Evolutionary conservation across 495 filamentous ascomycete genomes (phyloP).

Genomic region (Amphirosellinia nigrospora): DNA sequence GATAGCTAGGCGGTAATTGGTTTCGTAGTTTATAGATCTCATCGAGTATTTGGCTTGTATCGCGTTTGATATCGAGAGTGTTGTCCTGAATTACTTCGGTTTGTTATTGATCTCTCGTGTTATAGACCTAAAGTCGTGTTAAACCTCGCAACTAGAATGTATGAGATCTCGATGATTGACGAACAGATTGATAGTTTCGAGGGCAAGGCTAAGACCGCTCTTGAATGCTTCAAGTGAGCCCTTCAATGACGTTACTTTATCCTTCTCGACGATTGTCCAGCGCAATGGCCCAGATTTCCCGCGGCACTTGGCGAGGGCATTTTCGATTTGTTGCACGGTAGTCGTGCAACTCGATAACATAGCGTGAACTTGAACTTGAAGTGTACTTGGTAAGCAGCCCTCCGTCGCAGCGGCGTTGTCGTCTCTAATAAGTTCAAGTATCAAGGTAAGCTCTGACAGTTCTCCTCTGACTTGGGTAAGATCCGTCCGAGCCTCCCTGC

Average conservation of each 20-base stretch:
- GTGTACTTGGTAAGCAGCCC: conserved; percentile 24
- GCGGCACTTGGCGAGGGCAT: conserved; percentile 28
- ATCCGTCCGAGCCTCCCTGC: conserved; percentile 28
- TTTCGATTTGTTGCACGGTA: conserved; percentile 33
- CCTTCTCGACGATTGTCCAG: conserved; percentile 31
- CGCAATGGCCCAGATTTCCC: conserved; percentile 22
- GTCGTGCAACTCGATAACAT: conserved; percentile 35
- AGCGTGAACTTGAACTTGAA: conserved; percentile 33
- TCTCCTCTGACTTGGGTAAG: conserved; percentile 23
- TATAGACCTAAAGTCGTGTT: conserved; percentile 2
- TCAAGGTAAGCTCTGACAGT: conserved; percentile 26
- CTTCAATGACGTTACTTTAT: conserved; percentile 31
- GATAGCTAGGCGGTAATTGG: conserved; percentile 14
- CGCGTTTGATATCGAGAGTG: conserved; percentile 27
- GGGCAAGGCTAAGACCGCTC: conserved; percentile 32
- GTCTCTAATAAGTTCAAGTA: conserved; percentile 31
- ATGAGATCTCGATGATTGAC: conserved; percentile 8
- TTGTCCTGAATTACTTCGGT: neutral
- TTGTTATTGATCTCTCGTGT: neutral
- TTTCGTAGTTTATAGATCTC: conserved; percentile 31
- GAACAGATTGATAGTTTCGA: conserved; percentile 35
- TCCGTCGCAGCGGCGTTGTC: conserved; percentile 11
- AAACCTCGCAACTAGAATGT: neutral
- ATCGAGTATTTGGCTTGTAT: conserved; percentile 33
- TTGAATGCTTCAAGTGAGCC: conserved; percentile 39